Base-by-base conservation (phyloP, 108 stramenopile genomes). In the Skeletonema potamos region DNA sequence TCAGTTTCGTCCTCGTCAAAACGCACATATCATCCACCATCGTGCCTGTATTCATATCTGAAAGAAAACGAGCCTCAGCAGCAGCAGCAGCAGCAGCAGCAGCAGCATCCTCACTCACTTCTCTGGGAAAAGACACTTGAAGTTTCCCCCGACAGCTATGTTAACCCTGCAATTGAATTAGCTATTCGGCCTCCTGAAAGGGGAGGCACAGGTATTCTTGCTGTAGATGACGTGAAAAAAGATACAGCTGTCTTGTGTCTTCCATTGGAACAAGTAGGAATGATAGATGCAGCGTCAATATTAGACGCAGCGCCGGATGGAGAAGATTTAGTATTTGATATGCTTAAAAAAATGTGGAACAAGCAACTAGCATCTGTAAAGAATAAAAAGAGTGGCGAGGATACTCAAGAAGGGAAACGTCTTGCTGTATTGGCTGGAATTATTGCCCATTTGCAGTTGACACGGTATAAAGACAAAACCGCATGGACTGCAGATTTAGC, bases 401-500 rank as follows among this genome's bases (percentile, higher is more conserved):
- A 3, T 15, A n/a, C 0, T 0, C 57, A 70, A 15, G 76, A 65
- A 51, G 76, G 76, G 20, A 77, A 70, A 37, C 64, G 76, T 28
- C 57, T 72, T 13, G 68, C 67, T 12, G 72, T 79, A 2, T 62
- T 79, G 22, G 65, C 66, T 2, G 78, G 78, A 15, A 9, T 79
- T 0, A 46, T 79, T 36, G 72, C 78, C 3, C 78, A 79, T 79
- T 62, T 79, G 51, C 77, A 79, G 66, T 24, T 79, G 9, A 72
- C 66, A 18, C 59, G 71, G 18, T 79, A 56, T 32, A 67, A 54
- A 51, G 78, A 79, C 30, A 26, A 60, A 27, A 72, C 46, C 13
- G 34, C 66, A 9, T 33, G 37, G 36, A 51, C 34, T 17, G 18
- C 58, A 0, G 62, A 12, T 18, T 2, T n/a, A 27, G 61, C 26